These are phyloP conservation scores for Acacia melanoxylon DNA, from an alignment of 306 rosid genomes.

Conservation along the genomic window DNA sequence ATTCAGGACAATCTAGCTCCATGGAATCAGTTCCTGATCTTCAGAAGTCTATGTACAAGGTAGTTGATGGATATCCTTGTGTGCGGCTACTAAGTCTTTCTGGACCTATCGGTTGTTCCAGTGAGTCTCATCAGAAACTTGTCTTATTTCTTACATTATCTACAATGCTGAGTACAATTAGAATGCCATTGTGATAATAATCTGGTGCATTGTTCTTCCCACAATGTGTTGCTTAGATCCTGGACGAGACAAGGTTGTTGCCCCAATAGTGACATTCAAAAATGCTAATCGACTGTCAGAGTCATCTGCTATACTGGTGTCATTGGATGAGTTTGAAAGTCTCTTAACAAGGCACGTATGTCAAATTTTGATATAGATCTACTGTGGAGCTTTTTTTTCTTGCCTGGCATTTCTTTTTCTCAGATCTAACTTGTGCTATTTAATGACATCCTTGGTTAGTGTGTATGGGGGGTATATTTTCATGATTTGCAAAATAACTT, in stretches of 20 bases:
- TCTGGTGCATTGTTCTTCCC: conserved; percentile 2
- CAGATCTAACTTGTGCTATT: not conserved
- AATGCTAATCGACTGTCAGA: conserved; percentile 48
- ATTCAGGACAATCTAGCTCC: conserved; percentile 45
- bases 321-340: conserved; percentile 64
- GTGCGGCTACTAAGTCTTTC: conserved; percentile 78
- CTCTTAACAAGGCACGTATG: conserved; percentile 63
- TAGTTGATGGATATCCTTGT: conserved; percentile 71
- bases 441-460: not conserved
- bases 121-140: conserved; percentile 42
- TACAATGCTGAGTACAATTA: not conserved
- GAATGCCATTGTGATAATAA: conserved; percentile 11
- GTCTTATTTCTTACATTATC: not conserved
- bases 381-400: not conserved
- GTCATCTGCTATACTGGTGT: conserved; percentile 66
- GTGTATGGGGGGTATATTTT: not conserved
- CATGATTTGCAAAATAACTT: not conserved
- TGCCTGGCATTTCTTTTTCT: not conserved
- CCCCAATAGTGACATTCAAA: conserved; percentile 65
- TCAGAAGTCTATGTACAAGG: conserved; percentile 78
- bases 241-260: conserved; percentile 79
- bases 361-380: not conserved
- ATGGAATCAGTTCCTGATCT: conserved; percentile 97
- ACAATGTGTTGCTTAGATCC: conserved; percentile 58
- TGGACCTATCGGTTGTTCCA: conserved; percentile 89